Evolutionary conservation across 2,329 filamentous ascomycete species (phyloP), one percentile per base, ranked within the genome.

Genomic region (Aspergillus viridinutans): DNA sequence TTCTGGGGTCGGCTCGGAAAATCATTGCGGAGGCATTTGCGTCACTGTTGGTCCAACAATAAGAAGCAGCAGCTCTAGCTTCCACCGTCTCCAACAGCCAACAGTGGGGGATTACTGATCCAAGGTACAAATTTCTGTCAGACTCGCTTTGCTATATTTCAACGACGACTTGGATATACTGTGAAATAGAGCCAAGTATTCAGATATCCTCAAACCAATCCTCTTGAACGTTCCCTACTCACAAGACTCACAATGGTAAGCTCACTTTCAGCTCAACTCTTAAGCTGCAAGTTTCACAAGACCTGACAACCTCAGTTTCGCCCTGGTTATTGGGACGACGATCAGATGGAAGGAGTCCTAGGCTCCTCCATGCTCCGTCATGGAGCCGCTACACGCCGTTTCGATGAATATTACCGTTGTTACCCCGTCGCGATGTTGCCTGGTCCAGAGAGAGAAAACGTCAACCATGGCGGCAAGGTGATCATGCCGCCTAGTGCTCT

Each of bases 401-500:
- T 99, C 79, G 93, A 99, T 75, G 94, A 99, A 76, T 97, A 96
- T 80, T 97, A 97, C 78, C 88, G 94, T 69, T 97, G 92, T 80
- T 99, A 97, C 71, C 94, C 94, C 47, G 84, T 97, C 68, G 87
- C 88, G 67, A 97, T 99, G 92, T 86, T 96, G 61, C 91, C 92
- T 12, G 92, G 93, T 2, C 85, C 90, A 40, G 92, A 97, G 68
- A 85, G 94, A 64, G 89, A 90, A 53, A 88, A 92, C 64, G 87
- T 96, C 60, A 97, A 97, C 80, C 92, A 94, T 72, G 94, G 94
- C 65, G 95, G 93, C 76, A 99, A 99, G 80, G 93, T 99, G 67
- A 90, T 99, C 72, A 86, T 99, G 61, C 94, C 94, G n/a, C 90
- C 94, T 0, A 96, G 92, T 38, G 93, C 94, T 5, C 84, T 99